Percentiles rank a stretch among this genome's conserved stretches.
Conservation (phyloP, 2,329 filamentous ascomycete genomes). For the Penicillium sp. region DNA sequence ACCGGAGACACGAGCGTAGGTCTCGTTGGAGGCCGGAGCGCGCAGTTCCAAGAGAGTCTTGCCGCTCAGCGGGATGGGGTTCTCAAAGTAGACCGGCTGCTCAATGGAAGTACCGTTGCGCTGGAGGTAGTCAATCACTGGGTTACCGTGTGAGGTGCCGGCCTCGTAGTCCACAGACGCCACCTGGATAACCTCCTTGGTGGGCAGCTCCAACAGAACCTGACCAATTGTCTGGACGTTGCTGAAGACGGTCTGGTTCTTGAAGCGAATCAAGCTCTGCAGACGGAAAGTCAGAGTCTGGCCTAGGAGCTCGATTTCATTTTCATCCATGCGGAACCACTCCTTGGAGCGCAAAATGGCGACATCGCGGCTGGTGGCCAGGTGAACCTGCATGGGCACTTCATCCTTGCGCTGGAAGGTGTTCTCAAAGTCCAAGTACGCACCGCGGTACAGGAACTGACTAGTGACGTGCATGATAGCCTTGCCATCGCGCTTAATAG, state of each 20-base stretch:
- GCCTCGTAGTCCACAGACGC: slow-evolving; percentile 96
- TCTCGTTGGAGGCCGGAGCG: slow-evolving; percentile 94
- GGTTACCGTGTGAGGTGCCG: slow-evolving; percentile 88
- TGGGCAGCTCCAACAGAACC: slow-evolving; percentile 89
- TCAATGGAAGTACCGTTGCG: slow-evolving; percentile 90
- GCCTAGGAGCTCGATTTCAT: slow-evolving; percentile 81
- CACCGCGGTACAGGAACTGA: slow-evolving; percentile 94
- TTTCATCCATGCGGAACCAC: slow-evolving; percentile 89
- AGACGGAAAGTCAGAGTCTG: slow-evolving; percentile 96
- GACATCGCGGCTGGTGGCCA: slow-evolving; percentile 84
- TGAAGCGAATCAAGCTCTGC: slow-evolving; percentile 86
- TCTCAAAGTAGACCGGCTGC: slow-evolving; percentile 95
- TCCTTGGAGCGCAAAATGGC: slow-evolving; percentile 94
- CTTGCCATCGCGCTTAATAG: slow-evolving; percentile 78
- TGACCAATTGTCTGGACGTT: slow-evolving; percentile 89
- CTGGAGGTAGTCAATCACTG: slow-evolving; percentile 92
- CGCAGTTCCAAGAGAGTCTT: slow-evolving; percentile 85
- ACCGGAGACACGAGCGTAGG: slow-evolving; percentile 93
- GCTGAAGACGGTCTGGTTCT: slow-evolving; percentile 90
- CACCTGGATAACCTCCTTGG: slow-evolving; percentile 95
- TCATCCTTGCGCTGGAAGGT: slow-evolving; percentile 98
- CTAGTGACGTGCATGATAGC: slow-evolving; percentile 98
- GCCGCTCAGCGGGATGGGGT: slow-evolving; percentile 90
- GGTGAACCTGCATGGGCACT: slow-evolving; percentile 88
- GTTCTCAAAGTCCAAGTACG: slow-evolving; percentile 92